Conservation (phyloP, 441 rosid species). For the Capsella rubella region DNA sequence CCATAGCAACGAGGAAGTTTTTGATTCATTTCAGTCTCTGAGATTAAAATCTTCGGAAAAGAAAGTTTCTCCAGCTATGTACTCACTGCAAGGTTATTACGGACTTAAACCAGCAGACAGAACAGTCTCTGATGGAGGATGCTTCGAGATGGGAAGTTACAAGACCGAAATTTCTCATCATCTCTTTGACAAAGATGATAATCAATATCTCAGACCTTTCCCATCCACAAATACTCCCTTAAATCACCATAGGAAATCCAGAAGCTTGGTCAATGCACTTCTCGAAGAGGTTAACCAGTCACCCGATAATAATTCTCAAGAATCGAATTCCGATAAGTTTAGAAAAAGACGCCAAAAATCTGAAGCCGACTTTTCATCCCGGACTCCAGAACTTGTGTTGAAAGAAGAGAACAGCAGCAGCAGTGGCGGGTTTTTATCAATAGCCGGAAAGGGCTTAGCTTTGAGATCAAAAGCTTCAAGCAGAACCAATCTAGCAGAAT, state of each 20-base stretch:
- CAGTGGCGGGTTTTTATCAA: conserved; percentile 51
- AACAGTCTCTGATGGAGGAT: conserved; percentile 49
- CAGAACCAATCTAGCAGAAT: conserved; percentile 46
- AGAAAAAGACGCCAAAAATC: conserved; percentile 74
- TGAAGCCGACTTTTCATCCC: conserved; percentile 47
- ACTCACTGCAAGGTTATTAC: conserved; percentile 67
- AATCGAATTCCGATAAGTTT: conserved; percentile 35
- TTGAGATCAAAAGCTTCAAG: conserved; percentile 60
- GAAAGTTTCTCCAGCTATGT: conserved; percentile 70
- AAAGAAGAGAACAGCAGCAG: conserved; percentile 52
- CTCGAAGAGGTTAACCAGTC: conserved; percentile 53
- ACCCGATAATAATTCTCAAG: conserved; percentile 45
- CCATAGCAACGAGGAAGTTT: conserved; percentile 42
- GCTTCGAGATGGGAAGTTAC: conserved; percentile 52
- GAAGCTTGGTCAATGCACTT: conserved; percentile 61
- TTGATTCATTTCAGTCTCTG: conserved; percentile 73
- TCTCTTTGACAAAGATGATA: conserved; percentile 37
- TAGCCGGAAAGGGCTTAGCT: conserved; percentile 60
- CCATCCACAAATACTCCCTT: conserved; percentile 52
- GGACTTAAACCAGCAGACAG: conserved; percentile 55
- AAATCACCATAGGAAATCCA: conserved; percentile 62
- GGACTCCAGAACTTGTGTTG: conserved; percentile 57
- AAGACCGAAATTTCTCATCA: conserved; percentile 44
- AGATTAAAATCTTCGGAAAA: conserved; percentile 55
- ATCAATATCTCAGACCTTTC: conserved; percentile 46